Percentiles rank a stretch among this genome's conserved stretches.
These are phyloP conservation scores for Nakazawaea ernobii DNA, from an alignment of 805 yeast species.

Conservation along the genomic window DNA sequence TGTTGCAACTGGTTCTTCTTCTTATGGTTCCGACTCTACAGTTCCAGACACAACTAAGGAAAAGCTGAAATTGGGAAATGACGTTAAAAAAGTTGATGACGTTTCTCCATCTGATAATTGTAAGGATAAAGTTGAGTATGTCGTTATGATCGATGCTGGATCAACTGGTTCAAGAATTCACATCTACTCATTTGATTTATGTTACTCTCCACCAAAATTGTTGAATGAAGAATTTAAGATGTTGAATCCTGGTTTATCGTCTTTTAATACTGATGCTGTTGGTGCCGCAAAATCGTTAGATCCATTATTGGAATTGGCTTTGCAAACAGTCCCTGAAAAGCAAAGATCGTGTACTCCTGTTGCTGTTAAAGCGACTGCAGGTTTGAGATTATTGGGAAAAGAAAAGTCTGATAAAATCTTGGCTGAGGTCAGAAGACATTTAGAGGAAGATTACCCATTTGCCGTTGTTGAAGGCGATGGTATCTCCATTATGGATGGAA, in stretches of 20 bases:
- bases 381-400: slow-evolving; percentile 79
- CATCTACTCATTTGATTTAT: slow-evolving; percentile 85
- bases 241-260: slow-evolving; percentile 89
- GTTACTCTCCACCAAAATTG: slow-evolving; percentile 77
- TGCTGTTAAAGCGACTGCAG: slow-evolving; percentile 98
- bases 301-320: slow-evolving; percentile 70
- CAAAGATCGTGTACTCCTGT: slow-evolving; percentile 82
- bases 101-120: slow-evolving; percentile 23
- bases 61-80: neutral
- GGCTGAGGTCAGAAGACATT: slow-evolving; percentile 66
- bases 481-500: slow-evolving; percentile 89
- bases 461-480: slow-evolving; percentile 87
- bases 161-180: slow-evolving; percentile 97
- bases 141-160: slow-evolving; percentile 96
- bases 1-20: slow-evolving; percentile 17
- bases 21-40: slow-evolving; percentile 18
- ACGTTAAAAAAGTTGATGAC: neutral
- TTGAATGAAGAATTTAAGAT: slow-evolving; percentile 77
- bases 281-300: slow-evolving; percentile 93
- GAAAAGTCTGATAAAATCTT: slow-evolving; percentile 68
- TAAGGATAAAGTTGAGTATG: slow-evolving; percentile 51
- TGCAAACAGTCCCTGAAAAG: slow-evolving; percentile 68
- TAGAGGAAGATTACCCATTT: slow-evolving; percentile 82
- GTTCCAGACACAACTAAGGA: slow-evolving; percentile 4
- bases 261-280: slow-evolving; percentile 68